These are phyloP conservation scores for Cryptosporidium sp. DNA, from an alignment of 169 alveolate species.

Conservation along the genomic window DNA sequence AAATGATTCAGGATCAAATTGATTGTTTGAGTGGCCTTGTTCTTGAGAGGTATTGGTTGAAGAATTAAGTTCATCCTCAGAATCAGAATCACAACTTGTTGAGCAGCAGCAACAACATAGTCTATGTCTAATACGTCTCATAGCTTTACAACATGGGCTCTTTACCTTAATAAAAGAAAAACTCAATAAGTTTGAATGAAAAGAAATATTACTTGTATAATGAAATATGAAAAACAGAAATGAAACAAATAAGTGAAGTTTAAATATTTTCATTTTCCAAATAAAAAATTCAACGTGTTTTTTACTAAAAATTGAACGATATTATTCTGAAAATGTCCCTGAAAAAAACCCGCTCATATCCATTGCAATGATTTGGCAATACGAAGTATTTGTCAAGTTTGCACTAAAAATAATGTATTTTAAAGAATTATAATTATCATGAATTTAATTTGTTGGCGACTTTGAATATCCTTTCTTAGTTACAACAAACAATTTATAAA, in stretches of 20 bases:
- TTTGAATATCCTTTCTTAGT: too few species aligned
- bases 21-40: not conserved
- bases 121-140: not conserved
- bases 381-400: too few species aligned
- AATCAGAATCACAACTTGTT: not conserved
- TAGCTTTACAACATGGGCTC: not conserved
- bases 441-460: too few species aligned
- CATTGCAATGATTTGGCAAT: too few species aligned
- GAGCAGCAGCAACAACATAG: constrained; percentile 3
- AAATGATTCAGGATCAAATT: not conserved
- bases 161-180: not conserved
- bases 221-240: not conserved
- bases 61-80: not conserved
- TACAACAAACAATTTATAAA: too few species aligned
- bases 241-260: not conserved
- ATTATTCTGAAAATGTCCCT: too few species aligned
- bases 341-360: too few species aligned
- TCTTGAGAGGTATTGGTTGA: not conserved
- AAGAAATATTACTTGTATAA: not conserved
- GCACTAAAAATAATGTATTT: too few species aligned
- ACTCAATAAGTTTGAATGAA: not conserved
- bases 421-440: too few species aligned
- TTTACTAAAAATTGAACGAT: too few species aligned
- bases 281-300: too few species aligned
- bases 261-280: not conserved